Base-by-base conservation (phyloP, 1,139 yeast species). In the Lodderomyces metapsilosis region DNA sequence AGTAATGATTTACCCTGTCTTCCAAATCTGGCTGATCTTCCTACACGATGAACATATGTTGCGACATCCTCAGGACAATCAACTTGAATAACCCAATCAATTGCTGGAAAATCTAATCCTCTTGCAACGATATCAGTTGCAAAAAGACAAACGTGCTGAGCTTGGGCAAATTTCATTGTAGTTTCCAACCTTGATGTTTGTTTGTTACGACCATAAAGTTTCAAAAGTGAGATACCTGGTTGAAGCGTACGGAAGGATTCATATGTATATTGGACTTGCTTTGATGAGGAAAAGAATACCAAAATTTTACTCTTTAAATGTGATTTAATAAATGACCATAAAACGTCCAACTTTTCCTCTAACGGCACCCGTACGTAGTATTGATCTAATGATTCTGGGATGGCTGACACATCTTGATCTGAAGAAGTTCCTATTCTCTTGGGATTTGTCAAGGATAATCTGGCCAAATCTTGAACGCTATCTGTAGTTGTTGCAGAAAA, bases 101-200 rank as follows among this genome's bases (percentile, higher is more conserved):
- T 88, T 1, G 96, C 85, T 0, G 99, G 98, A 66, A 94, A 91
- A 65, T 92, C 99, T 42, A 92, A 77, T 11, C 99, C 99, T 61
- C 99, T 76, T 1, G 99, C 98, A 22, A 91, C 98, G 43, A 92
- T 88, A 67, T 92, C 99, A 0, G 99, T 92, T 2, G 98, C 96
- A 60, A 92, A 85, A 37, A 92, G 67, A 66, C 97, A 91, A 11
- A 88, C 92, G 47, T 87, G 81, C 52, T 86, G 89, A 1, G 97
- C 88, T 44, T 84, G 81, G 11, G 94, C 80, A 59, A 91, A 92
- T 61, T 89, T 88, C 47, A 77, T 76, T 2, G 95, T 83, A 9
- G 96, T 87, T 57, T 94, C 98, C 45, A 91, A 76, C 57, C 99
- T 76, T 1, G 97, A 87, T 8, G 89, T 83, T 61, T 92, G 98